Percentiles rank a stretch among this genome's conserved stretches.
These are phyloP conservation scores for Gleditsia sinensis DNA, from an alignment of 306 rosid genomes.

Conservation along the genomic window DNA sequence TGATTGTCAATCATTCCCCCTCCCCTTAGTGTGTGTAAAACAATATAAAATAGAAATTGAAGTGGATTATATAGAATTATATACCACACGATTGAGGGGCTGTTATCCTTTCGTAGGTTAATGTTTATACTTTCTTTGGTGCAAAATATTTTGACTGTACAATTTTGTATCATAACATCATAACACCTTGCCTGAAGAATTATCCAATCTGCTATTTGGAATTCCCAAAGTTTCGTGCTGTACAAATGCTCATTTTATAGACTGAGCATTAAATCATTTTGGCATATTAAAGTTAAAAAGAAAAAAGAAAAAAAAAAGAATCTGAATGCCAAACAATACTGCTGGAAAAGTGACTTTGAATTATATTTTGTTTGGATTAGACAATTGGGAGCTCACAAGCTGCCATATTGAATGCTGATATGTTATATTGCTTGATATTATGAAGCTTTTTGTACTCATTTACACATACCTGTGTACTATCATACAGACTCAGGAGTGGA, in stretches of 20 bases:
- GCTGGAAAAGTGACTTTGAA: slow-evolving; percentile 18
- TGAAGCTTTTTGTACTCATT: slow-evolving; percentile 34
- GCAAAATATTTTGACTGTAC: not conserved
- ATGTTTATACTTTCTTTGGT: not conserved
- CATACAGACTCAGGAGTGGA: slow-evolving; percentile 58
- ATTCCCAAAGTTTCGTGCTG: not conserved
- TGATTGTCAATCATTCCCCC: too few relatives aligned
- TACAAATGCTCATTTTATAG: slow-evolving; percentile 17
- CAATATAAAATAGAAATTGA: not conserved
- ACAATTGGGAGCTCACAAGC: slow-evolving; percentile 11
- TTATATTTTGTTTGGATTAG: slow-evolving; percentile 4
- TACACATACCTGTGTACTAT: slow-evolving; percentile 31
- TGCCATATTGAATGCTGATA: slow-evolving; percentile 1
- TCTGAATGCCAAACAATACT: not conserved
- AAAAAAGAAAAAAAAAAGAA: not conserved
- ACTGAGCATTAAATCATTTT: slow-evolving; percentile 13
- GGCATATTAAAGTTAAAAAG: not conserved
- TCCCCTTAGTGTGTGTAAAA: too few relatives aligned
- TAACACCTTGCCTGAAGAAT: not conserved
- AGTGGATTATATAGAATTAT: not conserved
- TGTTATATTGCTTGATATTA: slow-evolving; percentile 24
- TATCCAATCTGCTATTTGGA: not conserved
- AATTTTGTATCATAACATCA: not conserved
- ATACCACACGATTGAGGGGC: not conserved
- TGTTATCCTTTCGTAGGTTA: not conserved